These are phyloP conservation scores for Xylariaceae sp. DNA, from an alignment of 2,329 filamentous ascomycete species.

Conservation along the genomic window DNA sequence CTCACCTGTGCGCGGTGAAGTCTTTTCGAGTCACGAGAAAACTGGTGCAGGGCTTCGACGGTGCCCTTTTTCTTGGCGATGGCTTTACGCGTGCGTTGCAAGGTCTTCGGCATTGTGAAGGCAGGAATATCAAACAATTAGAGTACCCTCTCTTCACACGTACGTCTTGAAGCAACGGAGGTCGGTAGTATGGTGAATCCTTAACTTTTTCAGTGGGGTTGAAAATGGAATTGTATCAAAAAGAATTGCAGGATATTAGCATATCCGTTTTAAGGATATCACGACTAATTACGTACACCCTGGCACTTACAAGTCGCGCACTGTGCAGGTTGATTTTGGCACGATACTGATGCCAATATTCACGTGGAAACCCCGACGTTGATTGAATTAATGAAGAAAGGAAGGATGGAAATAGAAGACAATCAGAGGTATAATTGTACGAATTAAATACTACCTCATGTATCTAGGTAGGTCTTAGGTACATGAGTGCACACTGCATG, in stretches of 20 bases:
- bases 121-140: not conserved
- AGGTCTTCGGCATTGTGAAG: slow-evolving; percentile 63
- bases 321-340: no score
- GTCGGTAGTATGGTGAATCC: not conserved
- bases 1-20: slow-evolving; percentile 73
- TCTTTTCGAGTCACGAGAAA: slow-evolving; percentile 78
- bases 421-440: no score
- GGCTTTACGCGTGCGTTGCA: slow-evolving; percentile 82
- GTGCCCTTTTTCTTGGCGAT: slow-evolving; percentile 81
- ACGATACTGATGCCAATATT: no score
- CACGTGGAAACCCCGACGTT: no score
- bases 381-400: no score
- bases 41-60: slow-evolving; percentile 73
- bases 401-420: no score
- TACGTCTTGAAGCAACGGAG: not conserved
- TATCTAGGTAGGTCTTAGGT: no score
- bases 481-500: no score
- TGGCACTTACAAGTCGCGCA: no score
- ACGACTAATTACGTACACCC: no score
- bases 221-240: slow-evolving; percentile 10
- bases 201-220: slow-evolving; percentile 13
- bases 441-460: no score
- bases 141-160: not conserved
- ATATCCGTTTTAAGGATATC: not conserved
- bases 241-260: not conserved